These are phyloP conservation scores for Claviceps monticola DNA, from an alignment of 2,329 filamentous ascomycete species.

Conservation along the genomic window DNA sequence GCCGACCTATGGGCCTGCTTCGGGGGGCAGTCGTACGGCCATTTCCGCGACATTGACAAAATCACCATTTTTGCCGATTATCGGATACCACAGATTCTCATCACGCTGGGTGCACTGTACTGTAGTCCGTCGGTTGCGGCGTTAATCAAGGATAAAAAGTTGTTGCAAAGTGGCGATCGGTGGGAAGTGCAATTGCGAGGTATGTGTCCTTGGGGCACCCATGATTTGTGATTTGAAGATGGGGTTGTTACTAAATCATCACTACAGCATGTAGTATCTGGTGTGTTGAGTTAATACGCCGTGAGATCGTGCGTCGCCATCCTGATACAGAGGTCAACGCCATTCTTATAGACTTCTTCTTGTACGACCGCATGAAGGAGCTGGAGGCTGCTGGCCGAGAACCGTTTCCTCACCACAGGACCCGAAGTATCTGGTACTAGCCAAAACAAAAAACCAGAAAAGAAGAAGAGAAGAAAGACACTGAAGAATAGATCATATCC, in stretches of 20 bases:
- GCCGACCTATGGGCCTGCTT: conserved; percentile 97
- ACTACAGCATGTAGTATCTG: conserved; percentile 73
- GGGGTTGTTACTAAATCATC: not conserved
- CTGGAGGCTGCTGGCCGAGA: conserved; percentile 50
- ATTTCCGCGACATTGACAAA: conserved; percentile 81
- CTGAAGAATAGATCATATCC: not conserved
- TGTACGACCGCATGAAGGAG: conserved; percentile 91
- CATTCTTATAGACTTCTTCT: conserved; percentile 89
- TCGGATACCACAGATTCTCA: conserved; percentile 84
- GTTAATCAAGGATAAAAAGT: conserved; percentile 49
- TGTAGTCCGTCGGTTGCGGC: conserved; percentile 71
- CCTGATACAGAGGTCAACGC: conserved; percentile 67
- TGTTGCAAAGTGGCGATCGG: conserved; percentile 55
- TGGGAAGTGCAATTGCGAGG: conserved; percentile 84
- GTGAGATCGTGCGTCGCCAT: conserved; percentile 63
- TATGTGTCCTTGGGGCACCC: conserved; percentile 18
- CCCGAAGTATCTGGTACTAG: conserved; percentile 89
- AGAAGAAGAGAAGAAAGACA: not conserved
- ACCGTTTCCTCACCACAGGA: conserved; percentile 64
- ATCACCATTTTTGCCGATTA: conserved; percentile 99
- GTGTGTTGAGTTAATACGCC: conserved; percentile 79
- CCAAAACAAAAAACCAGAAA: not conserved
- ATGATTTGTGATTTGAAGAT: not conserved
- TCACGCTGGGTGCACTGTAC: conserved; percentile 65
- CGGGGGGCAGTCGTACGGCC: conserved; percentile 62